These are phyloP conservation scores for Cryphonectria japonica DNA, from an alignment of 2,329 filamentous ascomycete genomes.

Conservation along the genomic window DNA sequence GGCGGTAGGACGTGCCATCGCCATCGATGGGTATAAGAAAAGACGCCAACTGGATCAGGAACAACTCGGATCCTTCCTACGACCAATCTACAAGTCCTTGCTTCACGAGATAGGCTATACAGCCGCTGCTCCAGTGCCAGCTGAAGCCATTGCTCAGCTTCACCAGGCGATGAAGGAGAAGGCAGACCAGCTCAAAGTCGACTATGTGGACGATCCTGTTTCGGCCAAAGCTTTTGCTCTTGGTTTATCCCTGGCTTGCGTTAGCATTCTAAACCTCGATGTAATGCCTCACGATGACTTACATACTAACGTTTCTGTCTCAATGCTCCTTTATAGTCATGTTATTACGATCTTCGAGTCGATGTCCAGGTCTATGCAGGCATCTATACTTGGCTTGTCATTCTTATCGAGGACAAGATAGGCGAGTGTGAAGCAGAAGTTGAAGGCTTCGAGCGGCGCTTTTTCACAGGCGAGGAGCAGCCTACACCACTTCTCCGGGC, in stretches of 20 bases:
- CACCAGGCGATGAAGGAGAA: constrained; percentile 9
- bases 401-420: constrained; percentile 8
- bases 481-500: constrained; percentile 13
- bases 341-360: constrained; percentile 2
- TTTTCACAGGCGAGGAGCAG: constrained; percentile 9
- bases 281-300: too few relatives aligned
- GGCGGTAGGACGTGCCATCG: background rate
- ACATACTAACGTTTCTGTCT: background rate
- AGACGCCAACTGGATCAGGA: constrained; percentile 13
- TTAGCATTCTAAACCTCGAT: background rate
- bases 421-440: background rate
- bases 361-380: constrained; percentile 8
- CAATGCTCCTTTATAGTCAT: background rate
- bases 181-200: constrained; percentile 1
- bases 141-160: background rate
- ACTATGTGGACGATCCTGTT: constrained; percentile 3
- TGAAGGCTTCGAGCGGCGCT: constrained; percentile 11
- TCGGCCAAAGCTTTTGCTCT: constrained; percentile 5
- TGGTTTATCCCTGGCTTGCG: constrained; percentile 6
- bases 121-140: background rate
- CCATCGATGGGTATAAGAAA: background rate
- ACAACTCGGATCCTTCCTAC: constrained; percentile 3
- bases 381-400: constrained; percentile 11
- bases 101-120: constrained; percentile 8
- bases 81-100: background rate